Base-by-base conservation (phyloP, 78 protist species). In the Dictyostelium citrinum region DNA sequence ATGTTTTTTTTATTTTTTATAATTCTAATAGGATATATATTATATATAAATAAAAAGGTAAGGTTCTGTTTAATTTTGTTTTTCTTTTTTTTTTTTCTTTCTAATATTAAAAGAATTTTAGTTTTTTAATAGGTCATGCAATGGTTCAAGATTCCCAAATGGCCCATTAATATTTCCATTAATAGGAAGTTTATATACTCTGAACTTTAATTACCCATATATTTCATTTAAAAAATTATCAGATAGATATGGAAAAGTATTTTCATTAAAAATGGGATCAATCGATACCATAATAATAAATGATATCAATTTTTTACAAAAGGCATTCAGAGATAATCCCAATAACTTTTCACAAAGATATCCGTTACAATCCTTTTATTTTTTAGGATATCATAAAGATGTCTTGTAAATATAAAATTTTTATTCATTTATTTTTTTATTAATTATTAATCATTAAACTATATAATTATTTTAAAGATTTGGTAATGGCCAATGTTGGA, bases 111-210 rank as follows among this genome's bases (percentile, higher is more conserved):
- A n/a, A n/a, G n/a, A n/a, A n/a, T n/a, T n/a, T 39, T 39, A 39
- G 43, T 39, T 39, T 39, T 39, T 39, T 39, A 39, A 39, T 39
- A 39, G 43, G 4, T 39, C 43, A 39, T 39, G 2, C 10, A 39
- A 39, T 39, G 43, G 43, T 5, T 5, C 43, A 39, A 51, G 6
- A 16, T 51, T 16, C 6, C 61, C 61, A 74, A 58, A 58, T 39
- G 91, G 91, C 3, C 91, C 91, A 6, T 43, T 84, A 14, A 17
- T 46, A 22, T 75, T 51, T 3, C 91, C 91, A 58, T n/a, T 84
- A 2, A 75, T 84, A 9, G 91, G 91, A 6, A 33, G 41, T 41
- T 22, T 84, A 4, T 79, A 84, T 84, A 72, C 51, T n/a, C 6
- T 84, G 35, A 11, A 61, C 7, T 14, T 72, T 12, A 79, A 79